Conservation (phyloP, 1,284 basidiomycete species). For the Cystobasidium pallidum region DNA sequence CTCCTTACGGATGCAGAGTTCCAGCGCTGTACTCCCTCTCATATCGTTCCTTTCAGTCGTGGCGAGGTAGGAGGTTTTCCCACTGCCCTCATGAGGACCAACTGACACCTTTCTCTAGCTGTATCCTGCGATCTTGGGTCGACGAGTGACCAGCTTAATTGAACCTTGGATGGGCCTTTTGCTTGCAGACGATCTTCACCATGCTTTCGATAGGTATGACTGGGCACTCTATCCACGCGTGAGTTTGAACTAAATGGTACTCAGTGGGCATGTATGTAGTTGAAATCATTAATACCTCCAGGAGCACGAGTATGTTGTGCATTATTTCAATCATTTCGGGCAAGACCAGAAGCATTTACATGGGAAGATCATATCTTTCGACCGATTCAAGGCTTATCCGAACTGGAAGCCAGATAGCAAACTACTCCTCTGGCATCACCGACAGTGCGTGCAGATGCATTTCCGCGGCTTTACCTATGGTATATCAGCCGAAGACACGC, state of each 20-base stretch:
- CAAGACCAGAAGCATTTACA: slow-evolving; percentile 12
- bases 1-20: slow-evolving; percentile 8
- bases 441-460: slow-evolving; percentile 24
- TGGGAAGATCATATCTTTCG: slow-evolving; percentile 2
- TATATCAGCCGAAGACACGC: slow-evolving; percentile 16
- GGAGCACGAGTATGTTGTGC: not conserved
- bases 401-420: slow-evolving; percentile 1
- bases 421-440: slow-evolving; percentile 21
- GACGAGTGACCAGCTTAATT: slow-evolving; percentile 9
- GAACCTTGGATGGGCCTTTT: slow-evolving; percentile 18
- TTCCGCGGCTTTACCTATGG: slow-evolving; percentile 14
- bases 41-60: slow-evolving; percentile 24
- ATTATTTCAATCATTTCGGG: slow-evolving; percentile 13
- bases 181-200: slow-evolving; percentile 15
- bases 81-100: not conserved
- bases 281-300: not conserved
- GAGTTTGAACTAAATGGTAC: not conserved
- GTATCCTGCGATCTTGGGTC: slow-evolving; percentile 8
- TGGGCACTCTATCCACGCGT: slow-evolving; percentile 16
- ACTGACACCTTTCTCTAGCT: not conserved
- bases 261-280: not conserved
- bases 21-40: not conserved
- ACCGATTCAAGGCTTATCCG: slow-evolving; percentile 10
- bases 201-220: slow-evolving; percentile 18
- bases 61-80: slow-evolving; percentile 11